A percentile compares a stretch with the other conserved stretches of the same genome.
These are phyloP conservation scores for Penicillium herquei DNA, from an alignment of 495 filamentous ascomycete genomes.

Conservation along the genomic window DNA sequence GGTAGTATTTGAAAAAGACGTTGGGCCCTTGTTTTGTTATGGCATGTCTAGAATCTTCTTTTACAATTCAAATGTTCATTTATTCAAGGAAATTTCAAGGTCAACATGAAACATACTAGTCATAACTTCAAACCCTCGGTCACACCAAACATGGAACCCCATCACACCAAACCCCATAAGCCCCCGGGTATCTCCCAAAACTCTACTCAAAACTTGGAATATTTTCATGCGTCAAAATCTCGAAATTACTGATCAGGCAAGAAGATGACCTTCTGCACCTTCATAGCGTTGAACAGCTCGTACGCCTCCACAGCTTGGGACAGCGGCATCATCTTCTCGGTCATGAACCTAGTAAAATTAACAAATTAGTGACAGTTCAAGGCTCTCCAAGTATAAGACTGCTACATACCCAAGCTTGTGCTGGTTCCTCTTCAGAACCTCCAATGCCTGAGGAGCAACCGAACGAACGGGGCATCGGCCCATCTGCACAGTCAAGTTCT, in stretches of 20 bases:
- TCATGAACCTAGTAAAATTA: constrained; percentile 70
- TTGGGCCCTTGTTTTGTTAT: too few relatives aligned
- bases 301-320: constrained; percentile 83
- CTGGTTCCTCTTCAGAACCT: constrained; percentile 78
- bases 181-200: too few relatives aligned
- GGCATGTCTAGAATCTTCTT: too few relatives aligned
- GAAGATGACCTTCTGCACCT: constrained; percentile 80
- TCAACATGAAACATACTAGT: too few relatives aligned
- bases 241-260: constrained; percentile 45
- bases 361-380: neutral
- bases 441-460: constrained; percentile 75
- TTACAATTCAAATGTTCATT: too few relatives aligned
- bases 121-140: too few relatives aligned
- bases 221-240: too few relatives aligned
- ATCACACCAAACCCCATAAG: too few relatives aligned
- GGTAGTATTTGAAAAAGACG: too few relatives aligned
- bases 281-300: constrained; percentile 88
- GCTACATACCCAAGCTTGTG: constrained; percentile 74
- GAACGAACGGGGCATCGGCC: constrained; percentile 89
- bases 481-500: constrained; percentile 91
- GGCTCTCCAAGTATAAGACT: neutral
- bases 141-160: too few relatives aligned
- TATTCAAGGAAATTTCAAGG: too few relatives aligned
- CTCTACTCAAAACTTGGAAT: too few relatives aligned
- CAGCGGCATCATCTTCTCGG: constrained; percentile 89